Conservation (phyloP, 345 rosid species). For the Hypericum androsaemum region DNA sequence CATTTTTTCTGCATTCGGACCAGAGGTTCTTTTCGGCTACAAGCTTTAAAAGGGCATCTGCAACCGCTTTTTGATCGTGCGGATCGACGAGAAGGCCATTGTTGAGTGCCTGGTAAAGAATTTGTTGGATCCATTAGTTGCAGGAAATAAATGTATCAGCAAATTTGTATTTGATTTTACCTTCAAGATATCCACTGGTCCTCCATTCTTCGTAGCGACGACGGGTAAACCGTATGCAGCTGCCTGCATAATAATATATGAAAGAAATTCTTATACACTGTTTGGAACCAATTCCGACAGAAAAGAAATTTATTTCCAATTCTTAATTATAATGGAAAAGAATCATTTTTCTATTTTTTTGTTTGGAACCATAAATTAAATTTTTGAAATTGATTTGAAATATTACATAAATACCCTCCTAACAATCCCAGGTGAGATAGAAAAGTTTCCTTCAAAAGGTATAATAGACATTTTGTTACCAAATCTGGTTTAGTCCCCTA, state of each 20-base stretch:
- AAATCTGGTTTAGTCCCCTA: too few species aligned
- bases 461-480: too few species aligned
- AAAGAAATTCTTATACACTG: too few species aligned
- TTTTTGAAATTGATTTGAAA: too few species aligned
- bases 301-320: too few species aligned
- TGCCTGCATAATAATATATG: slow-evolving; percentile 46
- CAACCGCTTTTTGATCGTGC: slow-evolving; percentile 53
- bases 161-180: slow-evolving; percentile 19
- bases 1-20: slow-evolving; percentile 54
- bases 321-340: too few species aligned
- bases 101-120: slow-evolving; percentile 39
- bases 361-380: too few species aligned
- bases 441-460: too few species aligned
- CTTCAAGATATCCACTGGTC: slow-evolving; percentile 61
- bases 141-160: neutral
- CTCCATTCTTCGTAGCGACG: slow-evolving; percentile 64
- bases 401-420: too few species aligned
- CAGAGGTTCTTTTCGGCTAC: slow-evolving; percentile 52
- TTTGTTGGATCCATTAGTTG: slow-evolving; percentile 8
- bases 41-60: slow-evolving; percentile 62
- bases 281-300: too few species aligned
- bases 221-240: slow-evolving; percentile 63
- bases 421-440: too few species aligned
- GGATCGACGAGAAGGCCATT: slow-evolving; percentile 64
- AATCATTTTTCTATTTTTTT: too few species aligned